Conservation (phyloP, 345 rosid genomes). For the Raphanus sativus region DNA sequence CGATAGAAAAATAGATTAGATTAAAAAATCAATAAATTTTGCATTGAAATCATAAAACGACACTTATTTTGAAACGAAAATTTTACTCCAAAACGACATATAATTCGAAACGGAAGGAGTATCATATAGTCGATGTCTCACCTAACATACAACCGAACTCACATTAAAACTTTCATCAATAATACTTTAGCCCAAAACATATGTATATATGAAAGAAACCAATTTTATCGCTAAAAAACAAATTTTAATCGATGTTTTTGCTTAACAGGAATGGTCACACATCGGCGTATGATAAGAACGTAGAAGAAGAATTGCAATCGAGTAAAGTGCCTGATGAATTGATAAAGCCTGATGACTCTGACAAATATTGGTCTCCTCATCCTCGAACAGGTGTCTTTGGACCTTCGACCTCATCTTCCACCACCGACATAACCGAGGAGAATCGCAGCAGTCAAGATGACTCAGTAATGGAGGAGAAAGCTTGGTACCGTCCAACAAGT, state of each 20-base stretch:
- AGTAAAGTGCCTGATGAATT: slow-evolving; percentile 59
- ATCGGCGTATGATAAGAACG: slow-evolving; percentile 70
- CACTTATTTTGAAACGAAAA: no score
- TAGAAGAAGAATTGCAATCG: slow-evolving; percentile 54
- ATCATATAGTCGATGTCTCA: not conserved
- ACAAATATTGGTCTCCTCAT: slow-evolving; percentile 78
- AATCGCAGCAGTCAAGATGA: slow-evolving; percentile 15
- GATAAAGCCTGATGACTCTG: slow-evolving; percentile 51
- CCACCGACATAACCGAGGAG: slow-evolving; percentile 18
- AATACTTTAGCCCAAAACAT: not conserved
- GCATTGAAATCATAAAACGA: no score
- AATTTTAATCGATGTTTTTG: not conserved
- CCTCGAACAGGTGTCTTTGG: slow-evolving; percentile 87
- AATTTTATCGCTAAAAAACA: not conserved
- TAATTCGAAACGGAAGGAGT: no score
- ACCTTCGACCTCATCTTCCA: slow-evolving; percentile 40
- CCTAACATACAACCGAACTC: not conserved
- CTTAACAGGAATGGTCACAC: slow-evolving; percentile 50
- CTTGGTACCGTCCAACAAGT: slow-evolving; percentile 88
- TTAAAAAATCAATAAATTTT: no score
- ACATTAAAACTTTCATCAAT: not conserved
- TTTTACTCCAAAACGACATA: no score
- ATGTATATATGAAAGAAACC: not conserved
- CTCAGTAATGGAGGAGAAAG: slow-evolving; percentile 62
- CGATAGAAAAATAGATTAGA: no score